A percentile compares a stretch with the other conserved stretches of the same genome.
phyloP scores from a whole-genome alignment of 1,284 basidiomycete genomes.

The Pholiota adiposa region DNA sequence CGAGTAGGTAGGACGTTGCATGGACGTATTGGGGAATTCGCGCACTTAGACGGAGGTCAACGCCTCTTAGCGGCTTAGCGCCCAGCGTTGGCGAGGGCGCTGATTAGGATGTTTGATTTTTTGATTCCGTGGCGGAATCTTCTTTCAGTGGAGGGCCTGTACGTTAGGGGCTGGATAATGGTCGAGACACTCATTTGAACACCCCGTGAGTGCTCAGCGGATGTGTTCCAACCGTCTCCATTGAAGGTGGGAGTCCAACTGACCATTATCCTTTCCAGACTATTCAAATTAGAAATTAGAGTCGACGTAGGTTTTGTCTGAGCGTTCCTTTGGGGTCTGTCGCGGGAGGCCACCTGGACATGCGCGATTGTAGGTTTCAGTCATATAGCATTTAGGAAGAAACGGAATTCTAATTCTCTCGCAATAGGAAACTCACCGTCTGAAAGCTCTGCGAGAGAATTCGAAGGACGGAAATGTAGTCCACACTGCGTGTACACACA shows the following conservation, averaged over 20 bases:
- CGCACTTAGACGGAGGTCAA: too few relatives aligned
- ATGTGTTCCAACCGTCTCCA: not conserved
- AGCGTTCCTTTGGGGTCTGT: not conserved
- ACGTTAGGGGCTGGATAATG: too few relatives aligned
- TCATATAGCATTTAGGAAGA: not conserved
- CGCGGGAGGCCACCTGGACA: too few relatives aligned
- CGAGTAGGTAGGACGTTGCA: not conserved
- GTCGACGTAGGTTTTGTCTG: too few relatives aligned
- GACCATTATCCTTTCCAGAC: not conserved
- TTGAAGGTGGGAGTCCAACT: not conserved
- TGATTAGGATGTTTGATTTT: not conserved
- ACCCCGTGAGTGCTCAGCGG: not conserved
- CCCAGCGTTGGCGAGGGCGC: not conserved
- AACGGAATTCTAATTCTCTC: not conserved
- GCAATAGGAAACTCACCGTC: not conserved
- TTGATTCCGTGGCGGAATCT: too few relatives aligned
- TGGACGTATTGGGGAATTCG: too few relatives aligned
- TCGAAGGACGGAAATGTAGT: not conserved
- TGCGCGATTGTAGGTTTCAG: too few relatives aligned
- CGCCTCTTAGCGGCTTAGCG: not conserved
- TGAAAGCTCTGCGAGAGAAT: not conserved
- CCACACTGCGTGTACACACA: too few relatives aligned
- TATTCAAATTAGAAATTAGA: not conserved
- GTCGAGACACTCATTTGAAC: not conserved
- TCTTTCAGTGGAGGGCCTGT: too few relatives aligned